phyloP scores from a whole-genome alignment of 371 early-diverging fungal genomes.

The Chytridiales sp. region DNA sequence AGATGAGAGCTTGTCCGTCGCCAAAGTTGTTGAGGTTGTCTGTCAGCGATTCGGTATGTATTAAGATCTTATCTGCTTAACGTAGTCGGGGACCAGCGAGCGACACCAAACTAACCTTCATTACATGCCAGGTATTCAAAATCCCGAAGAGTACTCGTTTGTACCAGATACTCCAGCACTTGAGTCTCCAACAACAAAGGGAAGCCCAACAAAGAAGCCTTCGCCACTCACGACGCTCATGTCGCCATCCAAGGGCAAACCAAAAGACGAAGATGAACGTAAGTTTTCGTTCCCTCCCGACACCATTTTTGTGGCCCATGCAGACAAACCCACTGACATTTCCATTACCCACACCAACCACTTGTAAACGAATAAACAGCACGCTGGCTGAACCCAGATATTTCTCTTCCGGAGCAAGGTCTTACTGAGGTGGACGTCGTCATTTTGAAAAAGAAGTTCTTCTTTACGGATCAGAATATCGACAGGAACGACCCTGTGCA shows the following conservation, averaged over 20 bases:
- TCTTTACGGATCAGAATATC: slow-evolving; percentile 54
- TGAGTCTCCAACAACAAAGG: neutral
- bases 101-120: neutral
- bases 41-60: slow-evolving; percentile 54
- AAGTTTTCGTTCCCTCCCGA: slow-evolving; percentile 1
- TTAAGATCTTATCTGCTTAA: neutral
- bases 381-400: slow-evolving; percentile 54
- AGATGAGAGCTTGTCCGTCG: slow-evolving; percentile 49
- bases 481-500: slow-evolving; percentile 60
- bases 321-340: neutral
- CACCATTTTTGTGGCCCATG: neutral
- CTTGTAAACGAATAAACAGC: slow-evolving; percentile 15
- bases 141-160: slow-evolving; percentile 59
- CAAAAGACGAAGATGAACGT: slow-evolving; percentile 30
- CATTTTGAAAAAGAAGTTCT: slow-evolving; percentile 58
- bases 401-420: slow-evolving; percentile 55
- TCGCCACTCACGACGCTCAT: slow-evolving; percentile 3
- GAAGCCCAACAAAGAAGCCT: neutral
- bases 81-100: too few species aligned
- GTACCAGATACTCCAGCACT: slow-evolving; percentile 28
- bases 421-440: slow-evolving; percentile 47
- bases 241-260: neutral
- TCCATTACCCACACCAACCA: neutral
- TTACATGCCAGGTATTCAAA: slow-evolving; percentile 35
- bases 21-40: slow-evolving; percentile 41